Percentiles rank a stretch among this genome's conserved stretches.
phyloP scores from a whole-genome alignment of 257 asterid genomes.

The Solanum phureja region DNA sequence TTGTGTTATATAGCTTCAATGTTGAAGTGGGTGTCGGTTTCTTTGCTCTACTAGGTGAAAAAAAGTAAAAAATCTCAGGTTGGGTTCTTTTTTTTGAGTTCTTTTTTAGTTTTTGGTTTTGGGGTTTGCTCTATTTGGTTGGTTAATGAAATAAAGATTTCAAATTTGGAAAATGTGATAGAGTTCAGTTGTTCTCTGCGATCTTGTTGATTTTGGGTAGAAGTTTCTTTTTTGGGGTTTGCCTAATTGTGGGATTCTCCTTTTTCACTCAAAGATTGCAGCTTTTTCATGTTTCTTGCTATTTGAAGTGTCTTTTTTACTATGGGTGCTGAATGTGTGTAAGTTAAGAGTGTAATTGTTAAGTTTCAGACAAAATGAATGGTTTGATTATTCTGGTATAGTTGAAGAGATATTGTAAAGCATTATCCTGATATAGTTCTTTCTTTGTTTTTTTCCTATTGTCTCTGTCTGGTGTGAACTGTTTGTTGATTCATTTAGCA shows the following conservation, averaged over 20 bases:
- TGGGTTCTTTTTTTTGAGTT: neutral
- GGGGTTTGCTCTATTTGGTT: constrained; percentile 12
- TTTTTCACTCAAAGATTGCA: constrained; percentile 4
- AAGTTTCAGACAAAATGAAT: constrained; percentile 30
- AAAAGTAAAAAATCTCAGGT: neutral
- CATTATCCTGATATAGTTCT: constrained; percentile 16
- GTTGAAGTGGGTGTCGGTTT: constrained; percentile 21
- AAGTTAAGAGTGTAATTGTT: constrained; percentile 22
- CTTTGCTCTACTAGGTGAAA: neutral
- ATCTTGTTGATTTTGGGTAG: neutral
- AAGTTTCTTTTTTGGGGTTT: neutral
- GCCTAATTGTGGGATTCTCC: neutral
- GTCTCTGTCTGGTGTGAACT: constrained; percentile 22
- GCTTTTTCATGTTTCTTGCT: neutral
- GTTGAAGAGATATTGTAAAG: constrained; percentile 10
- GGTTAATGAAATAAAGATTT: constrained; percentile 11
- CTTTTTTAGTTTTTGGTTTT: constrained; percentile 1
- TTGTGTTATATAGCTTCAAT: constrained; percentile 24
- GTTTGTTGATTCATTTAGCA: constrained; percentile 23
- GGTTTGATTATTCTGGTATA: constrained; percentile 10
- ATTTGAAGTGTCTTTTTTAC: neutral
- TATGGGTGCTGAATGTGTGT: neutral
- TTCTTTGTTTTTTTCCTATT: constrained; percentile 10
- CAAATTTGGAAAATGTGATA: neutral
- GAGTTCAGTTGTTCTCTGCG: neutral